A percentile compares a stretch with the other conserved stretches of the same genome.
These are phyloP conservation scores for Solanum hybrid DNA, from an alignment of 305 asterid species.

Conservation along the genomic window DNA sequence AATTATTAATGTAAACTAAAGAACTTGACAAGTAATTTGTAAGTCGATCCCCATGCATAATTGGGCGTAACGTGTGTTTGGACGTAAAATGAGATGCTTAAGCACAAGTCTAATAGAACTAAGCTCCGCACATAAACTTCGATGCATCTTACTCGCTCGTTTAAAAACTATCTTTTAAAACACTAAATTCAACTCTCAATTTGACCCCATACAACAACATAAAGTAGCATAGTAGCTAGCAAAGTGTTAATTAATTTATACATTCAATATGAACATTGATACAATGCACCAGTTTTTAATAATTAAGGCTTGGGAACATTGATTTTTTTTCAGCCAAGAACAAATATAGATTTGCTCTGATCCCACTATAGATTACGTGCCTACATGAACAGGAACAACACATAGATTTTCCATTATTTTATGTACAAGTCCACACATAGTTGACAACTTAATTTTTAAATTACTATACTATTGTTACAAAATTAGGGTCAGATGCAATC, in stretches of 20 bases:
- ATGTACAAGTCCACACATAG: background rate
- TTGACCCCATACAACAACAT: too few relatives aligned
- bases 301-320: background rate
- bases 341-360: constrained; percentile 8
- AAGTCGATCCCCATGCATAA: too few relatives aligned
- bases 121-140: too few relatives aligned
- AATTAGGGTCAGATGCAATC: background rate
- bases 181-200: background rate
- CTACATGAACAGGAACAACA: background rate
- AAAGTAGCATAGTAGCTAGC: background rate
- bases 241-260: background rate
- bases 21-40: too few relatives aligned
- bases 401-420: background rate
- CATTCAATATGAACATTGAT: background rate
- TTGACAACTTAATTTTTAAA: background rate
- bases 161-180: too few relatives aligned
- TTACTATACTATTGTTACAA: background rate
- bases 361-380: background rate
- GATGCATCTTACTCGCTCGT: too few relatives aligned
- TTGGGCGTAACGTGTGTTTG: too few relatives aligned
- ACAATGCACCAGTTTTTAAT: background rate
- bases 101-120: too few relatives aligned
- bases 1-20: too few relatives aligned
- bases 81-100: too few relatives aligned
- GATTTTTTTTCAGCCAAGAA: background rate